Conservation (phyloP, 139 green algal species). For the Ettlia oleoabundans region DNA sequence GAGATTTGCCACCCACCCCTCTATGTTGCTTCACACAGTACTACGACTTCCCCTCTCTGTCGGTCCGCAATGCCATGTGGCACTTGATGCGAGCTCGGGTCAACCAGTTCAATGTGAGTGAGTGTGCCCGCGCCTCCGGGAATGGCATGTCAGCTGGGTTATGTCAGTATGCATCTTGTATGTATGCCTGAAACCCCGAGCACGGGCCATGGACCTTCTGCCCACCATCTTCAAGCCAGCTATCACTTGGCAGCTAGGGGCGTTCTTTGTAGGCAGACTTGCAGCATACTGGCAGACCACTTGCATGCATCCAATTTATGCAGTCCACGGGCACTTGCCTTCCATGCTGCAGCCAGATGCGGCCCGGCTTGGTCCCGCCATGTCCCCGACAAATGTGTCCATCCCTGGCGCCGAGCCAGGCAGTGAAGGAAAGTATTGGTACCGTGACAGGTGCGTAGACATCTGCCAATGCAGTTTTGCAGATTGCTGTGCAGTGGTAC, state of each 20-base stretch:
- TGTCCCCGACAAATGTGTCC: not conserved
- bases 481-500: not conserved
- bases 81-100: constrained; percentile 22
- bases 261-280: not conserved
- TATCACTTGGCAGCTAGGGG: not conserved
- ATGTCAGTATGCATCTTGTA: too few relatives aligned
- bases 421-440: constrained; percentile 7
- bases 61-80: constrained; percentile 20
- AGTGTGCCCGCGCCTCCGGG: too few relatives aligned
- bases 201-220: too few relatives aligned
- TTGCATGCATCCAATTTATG: not conserved
- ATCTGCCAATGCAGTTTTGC: not conserved
- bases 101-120: constrained; percentile 19
- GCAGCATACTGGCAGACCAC: not conserved
- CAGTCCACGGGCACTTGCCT: too few relatives aligned
- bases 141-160: too few relatives aligned
- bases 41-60: constrained; percentile 25
- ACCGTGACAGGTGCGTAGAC: constrained; percentile 14
- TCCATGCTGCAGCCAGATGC: constrained; percentile 4
- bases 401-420: constrained; percentile 19
- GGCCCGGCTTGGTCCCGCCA: not conserved
- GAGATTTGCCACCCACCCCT: too few relatives aligned
- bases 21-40: too few relatives aligned
- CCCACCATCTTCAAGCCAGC: too few relatives aligned
- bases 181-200: too few relatives aligned